A percentile compares a stretch with the other conserved stretches of the same genome.
Evolutionary conservation across 805 yeast genomes (phyloP).

Genomic region (Pichia phayaonensis): DNA sequence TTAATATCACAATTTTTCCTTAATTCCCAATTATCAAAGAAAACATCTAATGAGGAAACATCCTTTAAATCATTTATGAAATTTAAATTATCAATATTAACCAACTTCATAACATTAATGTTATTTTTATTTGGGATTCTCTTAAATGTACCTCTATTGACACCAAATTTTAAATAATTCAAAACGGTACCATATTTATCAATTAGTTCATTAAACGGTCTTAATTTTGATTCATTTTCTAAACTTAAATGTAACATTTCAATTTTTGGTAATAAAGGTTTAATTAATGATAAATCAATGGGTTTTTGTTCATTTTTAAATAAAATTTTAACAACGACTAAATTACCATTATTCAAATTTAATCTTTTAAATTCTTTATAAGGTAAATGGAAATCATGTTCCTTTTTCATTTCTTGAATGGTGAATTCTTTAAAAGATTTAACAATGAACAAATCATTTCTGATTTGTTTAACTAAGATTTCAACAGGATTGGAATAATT

Average conservation of each 20-base stretch:
- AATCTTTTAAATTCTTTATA: conserved; percentile 26
- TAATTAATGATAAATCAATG: conserved; percentile 21
- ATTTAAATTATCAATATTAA: conserved; percentile 24
- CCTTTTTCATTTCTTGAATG: conserved; percentile 25
- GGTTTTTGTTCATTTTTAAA: conserved; percentile 27
- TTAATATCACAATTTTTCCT: conserved; percentile 21
- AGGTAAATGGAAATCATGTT: conserved; percentile 28
- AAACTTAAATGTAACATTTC: conserved; percentile 24
- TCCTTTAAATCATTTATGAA: conserved; percentile 19
- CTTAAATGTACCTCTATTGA: conserved; percentile 24
- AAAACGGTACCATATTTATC: conserved; percentile 17
- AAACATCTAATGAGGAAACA: conserved; percentile 23
- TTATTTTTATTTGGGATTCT: conserved; percentile 20
- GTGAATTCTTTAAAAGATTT: conserved; percentile 27
- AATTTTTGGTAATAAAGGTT: conserved; percentile 20
- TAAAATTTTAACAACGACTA: conserved; percentile 25
- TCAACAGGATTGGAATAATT: conserved; percentile 24
- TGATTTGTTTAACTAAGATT: conserved; percentile 25
- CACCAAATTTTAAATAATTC: conserved; percentile 25
- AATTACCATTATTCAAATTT: conserved; percentile 23
- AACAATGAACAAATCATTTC: conserved; percentile 24
- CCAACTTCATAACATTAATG: conserved; percentile 22
- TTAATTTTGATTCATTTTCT: conserved; percentile 24
- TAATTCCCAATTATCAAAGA: conserved; percentile 27
- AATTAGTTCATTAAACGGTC: conserved; percentile 24